Evolutionary conservation across 2,329 filamentous ascomycete genomes (phyloP).

Genomic region (Stagonosporopsis cucurbitacearum): DNA sequence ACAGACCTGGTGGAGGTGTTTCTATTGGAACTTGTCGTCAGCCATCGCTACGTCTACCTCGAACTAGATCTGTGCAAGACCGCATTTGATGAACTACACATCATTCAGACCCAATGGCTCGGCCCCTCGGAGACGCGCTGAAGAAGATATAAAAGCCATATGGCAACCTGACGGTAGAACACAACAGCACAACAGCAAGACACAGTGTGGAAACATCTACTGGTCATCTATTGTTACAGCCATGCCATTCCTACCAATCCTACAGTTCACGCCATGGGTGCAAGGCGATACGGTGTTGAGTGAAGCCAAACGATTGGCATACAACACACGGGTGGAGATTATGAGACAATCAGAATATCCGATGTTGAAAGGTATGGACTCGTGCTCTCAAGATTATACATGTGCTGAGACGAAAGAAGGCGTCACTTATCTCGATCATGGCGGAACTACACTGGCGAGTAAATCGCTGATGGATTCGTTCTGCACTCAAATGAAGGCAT

Average conservation of each 20-base stretch:
- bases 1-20: neutral
- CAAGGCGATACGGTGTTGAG: neutral
- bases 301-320: constrained; percentile 14
- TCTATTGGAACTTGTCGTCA: constrained; percentile 3
- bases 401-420: constrained; percentile 21
- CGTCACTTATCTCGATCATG: constrained; percentile 63
- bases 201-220: neutral
- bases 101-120: neutral
- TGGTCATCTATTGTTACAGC: neutral
- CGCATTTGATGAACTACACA: constrained; percentile 4
- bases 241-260: neutral
- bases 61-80: neutral
- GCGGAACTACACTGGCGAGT: constrained; percentile 55
- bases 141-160: constrained; percentile 6
- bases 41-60: constrained; percentile 2
- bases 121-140: neutral
- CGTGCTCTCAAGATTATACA: neutral
- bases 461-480: constrained; percentile 64
- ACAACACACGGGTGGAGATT: constrained; percentile 20
- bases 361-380: constrained; percentile 32
- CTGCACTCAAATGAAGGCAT: constrained; percentile 60
- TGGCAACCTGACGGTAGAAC: neutral
- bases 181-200: neutral
- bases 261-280: neutral
- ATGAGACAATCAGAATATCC: constrained; percentile 33